Conservation (phyloP, 2,329 filamentous ascomycete species). For the Penicillium sp. region DNA sequence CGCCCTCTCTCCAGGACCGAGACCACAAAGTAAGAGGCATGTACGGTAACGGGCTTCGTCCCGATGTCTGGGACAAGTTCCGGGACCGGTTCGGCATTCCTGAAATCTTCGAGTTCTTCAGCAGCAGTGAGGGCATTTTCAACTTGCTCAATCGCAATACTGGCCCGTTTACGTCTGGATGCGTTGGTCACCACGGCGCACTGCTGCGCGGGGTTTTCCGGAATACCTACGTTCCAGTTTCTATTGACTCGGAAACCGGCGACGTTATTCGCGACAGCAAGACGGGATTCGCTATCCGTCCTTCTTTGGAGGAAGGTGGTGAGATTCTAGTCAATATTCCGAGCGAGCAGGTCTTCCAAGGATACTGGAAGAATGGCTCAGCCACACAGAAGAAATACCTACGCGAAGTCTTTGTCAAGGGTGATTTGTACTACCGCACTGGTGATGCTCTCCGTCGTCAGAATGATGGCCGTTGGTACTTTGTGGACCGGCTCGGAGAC, state of each 20-base stretch:
- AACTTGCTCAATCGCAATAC: slow-evolving; percentile 59
- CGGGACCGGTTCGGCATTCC: slow-evolving; percentile 53
- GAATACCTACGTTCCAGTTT: slow-evolving; percentile 64
- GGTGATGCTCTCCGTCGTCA: slow-evolving; percentile 66
- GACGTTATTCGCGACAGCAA: slow-evolving; percentile 64
- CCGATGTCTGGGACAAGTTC: slow-evolving; percentile 52
- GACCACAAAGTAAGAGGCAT: slow-evolving; percentile 48
- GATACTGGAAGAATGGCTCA: slow-evolving; percentile 67
- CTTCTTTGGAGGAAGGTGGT: slow-evolving; percentile 67
- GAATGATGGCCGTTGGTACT: slow-evolving; percentile 66
- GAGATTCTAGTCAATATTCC: slow-evolving; percentile 70
- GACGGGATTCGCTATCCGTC: slow-evolving; percentile 66
- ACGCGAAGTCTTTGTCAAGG: slow-evolving; percentile 63
- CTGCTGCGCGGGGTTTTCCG: slow-evolving; percentile 55
- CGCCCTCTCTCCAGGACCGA: slow-evolving; percentile 49
- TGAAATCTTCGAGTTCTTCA: slow-evolving; percentile 73
- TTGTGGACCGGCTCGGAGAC: slow-evolving; percentile 69
- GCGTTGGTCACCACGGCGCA: slow-evolving; percentile 70
- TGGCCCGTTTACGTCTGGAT: slow-evolving; percentile 62
- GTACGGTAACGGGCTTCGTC: slow-evolving; percentile 50
- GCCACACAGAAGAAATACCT: slow-evolving; percentile 68
- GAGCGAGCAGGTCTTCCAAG: slow-evolving; percentile 60
- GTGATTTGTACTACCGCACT: slow-evolving; percentile 67
- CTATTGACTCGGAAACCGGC: slow-evolving; percentile 66
- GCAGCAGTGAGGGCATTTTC: slow-evolving; percentile 72